Conservation (phyloP, 164 flowering plant species). For the Aristolochia californica region DNA sequence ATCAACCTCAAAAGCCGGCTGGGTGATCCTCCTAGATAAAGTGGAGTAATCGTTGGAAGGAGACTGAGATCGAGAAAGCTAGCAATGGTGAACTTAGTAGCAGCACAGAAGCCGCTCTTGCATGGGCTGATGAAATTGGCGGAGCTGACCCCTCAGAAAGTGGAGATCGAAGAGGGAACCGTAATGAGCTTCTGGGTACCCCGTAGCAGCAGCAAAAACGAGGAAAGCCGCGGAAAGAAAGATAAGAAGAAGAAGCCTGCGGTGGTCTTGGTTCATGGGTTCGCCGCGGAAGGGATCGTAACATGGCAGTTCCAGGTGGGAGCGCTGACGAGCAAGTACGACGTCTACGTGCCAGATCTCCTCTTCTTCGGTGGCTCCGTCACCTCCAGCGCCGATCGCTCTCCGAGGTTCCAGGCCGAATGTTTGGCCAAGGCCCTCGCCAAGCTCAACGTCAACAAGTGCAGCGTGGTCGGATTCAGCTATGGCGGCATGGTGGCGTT, state of each 20-base stretch:
- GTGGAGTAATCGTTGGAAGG: too few relatives aligned
- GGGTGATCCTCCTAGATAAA: too few relatives aligned
- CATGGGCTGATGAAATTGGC: constrained; percentile 74
- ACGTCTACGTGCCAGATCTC: constrained; percentile 70
- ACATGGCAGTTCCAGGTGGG: constrained; percentile 89
- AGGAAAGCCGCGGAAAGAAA: neutral
- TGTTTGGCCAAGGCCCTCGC: constrained; percentile 38
- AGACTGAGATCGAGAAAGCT: too few relatives aligned
- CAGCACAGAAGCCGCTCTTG: constrained; percentile 64
- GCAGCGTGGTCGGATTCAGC: constrained; percentile 63
- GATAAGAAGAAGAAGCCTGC: constrained; percentile 33
- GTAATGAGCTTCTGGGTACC: constrained; percentile 85
- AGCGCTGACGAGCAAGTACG: constrained; percentile 46
- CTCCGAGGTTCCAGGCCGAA: constrained; percentile 64
- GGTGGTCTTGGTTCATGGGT: constrained; percentile 65
- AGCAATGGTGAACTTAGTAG: constrained; percentile 84
- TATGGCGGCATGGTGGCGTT: constrained; percentile 88
- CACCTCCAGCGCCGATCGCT: constrained; percentile 37
- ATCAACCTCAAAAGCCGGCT: too few relatives aligned
- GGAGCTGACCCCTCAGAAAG: constrained; percentile 44
- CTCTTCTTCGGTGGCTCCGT: constrained; percentile 66
- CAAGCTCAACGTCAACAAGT: constrained; percentile 50
- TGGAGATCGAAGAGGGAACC: constrained; percentile 70
- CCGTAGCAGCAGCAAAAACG: neutral
- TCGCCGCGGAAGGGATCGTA: constrained; percentile 75